phyloP scores from a whole-genome alignment of 2,329 filamentous ascomycete species.

The Phialophora expanda region DNA sequence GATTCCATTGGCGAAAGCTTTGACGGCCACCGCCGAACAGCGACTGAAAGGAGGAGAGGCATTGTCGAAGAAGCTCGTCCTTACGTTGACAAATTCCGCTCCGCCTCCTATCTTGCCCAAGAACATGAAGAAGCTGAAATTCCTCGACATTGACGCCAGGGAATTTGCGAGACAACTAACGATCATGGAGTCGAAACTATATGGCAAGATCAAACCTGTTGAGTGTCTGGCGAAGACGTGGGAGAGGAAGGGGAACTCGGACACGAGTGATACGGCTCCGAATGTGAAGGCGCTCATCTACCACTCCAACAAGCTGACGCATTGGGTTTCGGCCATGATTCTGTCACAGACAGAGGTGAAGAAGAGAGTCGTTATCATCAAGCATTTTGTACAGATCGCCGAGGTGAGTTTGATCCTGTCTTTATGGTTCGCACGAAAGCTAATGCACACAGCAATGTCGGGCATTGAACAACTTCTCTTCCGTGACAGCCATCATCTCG shows the following conservation, averaged over 20 bases:
- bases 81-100: conserved; percentile 80
- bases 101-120: conserved; percentile 92
- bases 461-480: conserved; percentile 92
- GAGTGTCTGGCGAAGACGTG: conserved; percentile 98
- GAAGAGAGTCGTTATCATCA: conserved; percentile 95
- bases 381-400: conserved; percentile 95
- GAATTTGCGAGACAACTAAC: conserved; percentile 98
- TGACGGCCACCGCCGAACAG: conserved; percentile 88
- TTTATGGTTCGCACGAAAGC: conserved; percentile 22
- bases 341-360: conserved; percentile 91
- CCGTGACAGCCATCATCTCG: conserved; percentile 95
- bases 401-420: conserved; percentile 69
- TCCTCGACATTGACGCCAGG: conserved; percentile 91
- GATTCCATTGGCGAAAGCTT: conserved; percentile 81
- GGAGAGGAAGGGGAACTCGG: conserved; percentile 85
- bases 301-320: conserved; percentile 98
- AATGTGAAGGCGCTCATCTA: conserved; percentile 97
- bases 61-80: conserved; percentile 81
- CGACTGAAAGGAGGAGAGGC: conserved; percentile 86
- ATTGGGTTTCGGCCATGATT: conserved; percentile 99
- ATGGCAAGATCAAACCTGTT: conserved; percentile 92
- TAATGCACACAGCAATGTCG: conserved; percentile 78
- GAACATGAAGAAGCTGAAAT: conserved; percentile 99
- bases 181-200: conserved; percentile 92
- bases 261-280: conserved; percentile 81